These are phyloP conservation scores for Clarireedia sp. DNA, from an alignment of 2,329 filamentous ascomycete species.

Conservation along the genomic window DNA sequence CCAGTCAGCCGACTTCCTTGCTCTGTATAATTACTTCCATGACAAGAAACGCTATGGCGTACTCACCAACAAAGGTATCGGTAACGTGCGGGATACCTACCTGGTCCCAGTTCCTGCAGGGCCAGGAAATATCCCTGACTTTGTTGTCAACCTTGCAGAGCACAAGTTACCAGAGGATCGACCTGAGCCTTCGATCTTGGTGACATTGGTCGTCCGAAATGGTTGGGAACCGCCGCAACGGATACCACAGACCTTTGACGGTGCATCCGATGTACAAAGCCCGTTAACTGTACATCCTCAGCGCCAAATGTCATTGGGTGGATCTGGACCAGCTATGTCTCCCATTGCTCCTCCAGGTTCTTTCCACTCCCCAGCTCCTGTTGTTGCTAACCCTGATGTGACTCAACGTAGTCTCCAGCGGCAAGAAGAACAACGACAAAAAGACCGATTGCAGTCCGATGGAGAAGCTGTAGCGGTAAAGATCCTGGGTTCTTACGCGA, in stretches of 20 bases:
- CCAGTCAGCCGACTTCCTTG: constrained; percentile 57
- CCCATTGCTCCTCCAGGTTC: constrained; percentile 39
- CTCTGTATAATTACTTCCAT: constrained; percentile 81
- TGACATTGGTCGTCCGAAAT: constrained; percentile 77
- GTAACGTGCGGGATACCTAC: constrained; percentile 82
- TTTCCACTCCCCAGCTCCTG: constrained; percentile 16
- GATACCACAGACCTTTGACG: constrained; percentile 14
- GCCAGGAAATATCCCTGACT: constrained; percentile 65
- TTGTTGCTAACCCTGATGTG: constrained; percentile 13
- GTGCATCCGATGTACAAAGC: constrained; percentile 20
- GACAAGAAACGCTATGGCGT: constrained; percentile 80
- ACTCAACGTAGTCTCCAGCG: constrained; percentile 32
- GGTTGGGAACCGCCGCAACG: constrained; percentile 30
- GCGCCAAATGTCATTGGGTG: constrained; percentile 41
- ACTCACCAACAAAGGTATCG: constrained; percentile 64
- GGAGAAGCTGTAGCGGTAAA: constrained; percentile 53
- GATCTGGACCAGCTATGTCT: constrained; percentile 42
- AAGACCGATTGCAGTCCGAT: constrained; percentile 33
- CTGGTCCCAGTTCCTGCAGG: constrained; percentile 77
- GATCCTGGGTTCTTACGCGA: constrained; percentile 54
- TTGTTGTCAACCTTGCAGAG: constrained; percentile 80
- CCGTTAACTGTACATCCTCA: constrained; percentile 32
- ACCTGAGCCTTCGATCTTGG: constrained; percentile 68
- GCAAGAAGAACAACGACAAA: constrained; percentile 31
- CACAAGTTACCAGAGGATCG: constrained; percentile 67